Evolutionary conservation across 371 early-diverging fungal genomes (phyloP), one percentile per base, ranked within the genome.

Genomic region (Apophysomyces sp.): DNA sequence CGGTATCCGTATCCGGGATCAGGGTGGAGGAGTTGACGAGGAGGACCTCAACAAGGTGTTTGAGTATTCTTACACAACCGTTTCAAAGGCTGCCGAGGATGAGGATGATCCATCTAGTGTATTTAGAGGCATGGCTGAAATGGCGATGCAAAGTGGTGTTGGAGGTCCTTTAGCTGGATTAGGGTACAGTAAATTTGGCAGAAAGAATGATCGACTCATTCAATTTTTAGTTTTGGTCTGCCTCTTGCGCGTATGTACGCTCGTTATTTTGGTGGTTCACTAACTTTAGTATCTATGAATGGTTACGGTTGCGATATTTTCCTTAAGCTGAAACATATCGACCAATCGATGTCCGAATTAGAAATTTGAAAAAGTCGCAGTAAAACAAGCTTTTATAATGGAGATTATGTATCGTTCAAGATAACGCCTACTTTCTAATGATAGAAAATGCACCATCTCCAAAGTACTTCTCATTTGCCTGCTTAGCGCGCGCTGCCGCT

Each of bases 221-320:
- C 56, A 70, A 13, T 13, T 30, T 16, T 80, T 44, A 89, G 89
- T 9, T 89, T 87, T 78, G 97, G 96, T 24, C 75, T 97, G 55
- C 97, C 97, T 8, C 87, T 96, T 87, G 91, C 96, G 1, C 79
- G 92, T 34, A 88, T 97, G 58, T 97, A 97, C 73, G 93, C 95
- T n/a, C 81, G 88, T 29, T 98, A 97, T 61, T 96, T 97, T 86
- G 97, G 96, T 37, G 98, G 98, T 0, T 86, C 89, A 8, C 79
- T 98, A 30, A 90, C 94, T 8, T 65, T 98, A 28, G 81, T 91
- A 36, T 92, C 94, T 24, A 80, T 98, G 65, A 83, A 86, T 53
- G 96, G 94, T 8, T 89, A 93, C 71, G 98, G 97, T 13, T 90
- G 93, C 60, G 98, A 98, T 73, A 90, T 94, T n/a, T 97, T 95